Base-by-base conservation (phyloP, 2,329 filamentous ascomycete genomes). In the Onygenales sp. region DNA sequence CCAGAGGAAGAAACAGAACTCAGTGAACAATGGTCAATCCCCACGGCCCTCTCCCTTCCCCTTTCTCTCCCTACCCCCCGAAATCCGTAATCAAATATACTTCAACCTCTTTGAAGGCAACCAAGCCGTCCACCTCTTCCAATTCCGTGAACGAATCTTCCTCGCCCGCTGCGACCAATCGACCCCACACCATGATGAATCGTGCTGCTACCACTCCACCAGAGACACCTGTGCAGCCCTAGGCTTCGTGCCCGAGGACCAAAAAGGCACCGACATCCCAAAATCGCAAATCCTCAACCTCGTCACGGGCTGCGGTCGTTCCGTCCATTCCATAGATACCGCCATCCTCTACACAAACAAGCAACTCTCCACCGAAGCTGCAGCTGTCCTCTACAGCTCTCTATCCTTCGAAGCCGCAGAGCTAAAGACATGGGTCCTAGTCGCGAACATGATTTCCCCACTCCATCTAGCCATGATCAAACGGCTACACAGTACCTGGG, bases 11-110 rank as follows among this genome's bases (percentile, higher is more conserved):
- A 27, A 27, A 27, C 21, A 27, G 21, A 27, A 27, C 21, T 27
- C 21, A 27, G 21, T 27, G 21, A 27, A 27, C 21, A 4, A 27
- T 27, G 21, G 21, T 27, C 21, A 27, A 27, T 27, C 21, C 21
- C 21, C 21, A 5, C 21, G 3, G 21, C 21, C 21, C 21, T 27
- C 21, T 27, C 21, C 46, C 54, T 59, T 52, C 11, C 51, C 42
- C 36, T 47, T 56, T 7, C 47, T 56, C 6, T 51, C 27, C 13
- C 62, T 71, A 0, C 69, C 69, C 2, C 54, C 64, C 0, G 69
- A 72, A 54, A 63, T 71, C 54, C 67, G 69, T 7, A 60, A 65
- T n/a, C 65, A 69, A 45, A 69, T 71, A 40, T 72, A 70, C 58
- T 52, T 56, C 6, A 65, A 69, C 52, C 65, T 67, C 55, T 70